Evolutionary conservation across 345 rosid species (phyloP).

Genomic region (Hevea brasiliensis): DNA sequence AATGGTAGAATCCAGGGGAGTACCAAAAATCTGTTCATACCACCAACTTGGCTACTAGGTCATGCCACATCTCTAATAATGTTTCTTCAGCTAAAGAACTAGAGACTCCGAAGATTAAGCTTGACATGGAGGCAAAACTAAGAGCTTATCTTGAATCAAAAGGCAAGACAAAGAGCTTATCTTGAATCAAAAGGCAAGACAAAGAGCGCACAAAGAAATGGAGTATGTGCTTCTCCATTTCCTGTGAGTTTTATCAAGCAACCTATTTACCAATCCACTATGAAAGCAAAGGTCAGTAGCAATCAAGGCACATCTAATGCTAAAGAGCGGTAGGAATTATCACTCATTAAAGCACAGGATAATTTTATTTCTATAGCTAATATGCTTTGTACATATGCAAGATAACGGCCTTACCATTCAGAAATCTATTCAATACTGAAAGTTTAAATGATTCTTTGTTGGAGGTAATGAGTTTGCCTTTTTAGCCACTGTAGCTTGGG

Average conservation of each 20-base stretch:
- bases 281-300: slow-evolving; percentile 41
- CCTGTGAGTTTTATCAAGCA: slow-evolving; percentile 46
- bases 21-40: slow-evolving; percentile 90
- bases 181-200: slow-evolving; percentile 89
- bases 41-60: slow-evolving; percentile 85
- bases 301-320: slow-evolving; percentile 23
- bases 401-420: slow-evolving; percentile 36
- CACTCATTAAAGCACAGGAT: background rate
- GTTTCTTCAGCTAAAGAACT: slow-evolving; percentile 49
- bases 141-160: slow-evolving; percentile 84
- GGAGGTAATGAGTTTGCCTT: slow-evolving; percentile 37
- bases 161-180: slow-evolving; percentile 88
- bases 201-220: slow-evolving; percentile 50
- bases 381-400: slow-evolving; percentile 38
- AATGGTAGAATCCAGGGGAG: slow-evolving; percentile 80
- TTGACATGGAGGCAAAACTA: slow-evolving; percentile 85
- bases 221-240: slow-evolving; percentile 47
- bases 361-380: background rate
- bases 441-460: slow-evolving; percentile 6
- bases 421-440: slow-evolving; percentile 48
- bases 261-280: slow-evolving; percentile 35
- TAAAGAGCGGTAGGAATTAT: slow-evolving; percentile 42
- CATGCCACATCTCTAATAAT: slow-evolving; percentile 67
- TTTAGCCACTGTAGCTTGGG: background rate
- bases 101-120: slow-evolving; percentile 57